Conservation (phyloP, 768 basidiomycete species). For the Leccinum longicurvipes region DNA sequence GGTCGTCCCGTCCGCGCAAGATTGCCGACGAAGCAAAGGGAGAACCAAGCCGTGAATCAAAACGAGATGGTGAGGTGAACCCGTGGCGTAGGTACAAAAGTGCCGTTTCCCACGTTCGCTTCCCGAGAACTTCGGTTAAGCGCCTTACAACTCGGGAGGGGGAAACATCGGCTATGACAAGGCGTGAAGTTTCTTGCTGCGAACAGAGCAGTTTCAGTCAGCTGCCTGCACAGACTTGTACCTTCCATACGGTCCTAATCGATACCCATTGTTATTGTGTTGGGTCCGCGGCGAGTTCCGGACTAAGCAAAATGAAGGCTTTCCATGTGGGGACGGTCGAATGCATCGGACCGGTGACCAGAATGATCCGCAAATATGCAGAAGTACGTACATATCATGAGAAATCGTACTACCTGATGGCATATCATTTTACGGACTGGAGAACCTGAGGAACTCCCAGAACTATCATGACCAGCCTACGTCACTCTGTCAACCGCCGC, state of each 20-base stretch:
- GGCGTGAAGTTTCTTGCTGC: not conserved
- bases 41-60: slow-evolving; percentile 22
- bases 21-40: slow-evolving; percentile 13
- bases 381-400: not conserved
- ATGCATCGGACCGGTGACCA: not conserved
- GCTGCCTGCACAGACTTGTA: not conserved
- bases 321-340: not conserved
- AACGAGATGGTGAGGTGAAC: slow-evolving; percentile 7
- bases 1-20: slow-evolving; percentile 12
- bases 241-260: not conserved
- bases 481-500: not conserved
- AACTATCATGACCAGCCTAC: not conserved
- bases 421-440: too few relatives aligned
- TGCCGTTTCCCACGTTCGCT: slow-evolving; percentile 22
- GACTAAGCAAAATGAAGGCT: not conserved
- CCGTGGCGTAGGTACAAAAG: slow-evolving; percentile 14
- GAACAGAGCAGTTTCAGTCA: slow-evolving; percentile 1
- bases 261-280: not conserved
- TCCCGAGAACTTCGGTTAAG: slow-evolving; percentile 17
- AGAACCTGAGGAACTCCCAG: too few relatives aligned
- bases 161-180: slow-evolving; percentile 6
- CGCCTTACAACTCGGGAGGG: slow-evolving; percentile 3
- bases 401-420: not conserved
- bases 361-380: not conserved
- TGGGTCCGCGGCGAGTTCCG: not conserved